Base-by-base conservation (phyloP, 1,284 basidiomycete genomes). In the Ustilago tritici region DNA sequence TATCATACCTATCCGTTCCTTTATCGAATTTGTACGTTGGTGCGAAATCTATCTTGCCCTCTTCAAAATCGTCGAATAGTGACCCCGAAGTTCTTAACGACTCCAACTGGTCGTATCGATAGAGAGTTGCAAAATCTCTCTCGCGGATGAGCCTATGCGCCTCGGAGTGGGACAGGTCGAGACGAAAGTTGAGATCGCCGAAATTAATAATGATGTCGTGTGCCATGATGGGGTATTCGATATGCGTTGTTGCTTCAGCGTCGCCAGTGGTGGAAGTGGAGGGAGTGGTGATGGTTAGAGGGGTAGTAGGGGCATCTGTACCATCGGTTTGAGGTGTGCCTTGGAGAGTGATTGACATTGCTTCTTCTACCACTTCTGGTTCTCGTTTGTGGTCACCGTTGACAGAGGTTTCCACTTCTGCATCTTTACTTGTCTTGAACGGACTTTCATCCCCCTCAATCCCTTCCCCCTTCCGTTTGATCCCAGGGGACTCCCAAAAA, bases 141-240 rank as follows among this genome's bases (percentile, higher is more conserved):
- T 43, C n/a, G 6, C 68, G 67, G 61, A 78, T 78, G 14, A 78
- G 62, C 0, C 71, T 67, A 67, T 95, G 89, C 10, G 92, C 95
- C n/a, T 90, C 90, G 7, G 92, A 91, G 85, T 96, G 95, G 36
- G 93, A 90, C 56, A 96, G 88, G 74, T 94, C 91, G 62, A 99
- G 92, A 28, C 97, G 92, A 85, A 99, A 99, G 86, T 99, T 99
- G 60, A 88, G 87, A 92, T 99, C 97, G 28, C 93, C 96, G 4
- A 93, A 88, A 94, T 95, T 98, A 57, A 99, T 89, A 36, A 98
- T 89, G 83, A 94, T 54, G 55, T 78, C 76, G 63, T 78, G 76
- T 9, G 61, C 54, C 46, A 55, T 56, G 62, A 78, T 78, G 3
- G 71, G 28, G 32, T 60, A 58, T 31, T 77, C 75, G 9, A 49